phyloP scores from a whole-genome alignment of 345 rosid species.

The Leavenworthia alabamica region DNA sequence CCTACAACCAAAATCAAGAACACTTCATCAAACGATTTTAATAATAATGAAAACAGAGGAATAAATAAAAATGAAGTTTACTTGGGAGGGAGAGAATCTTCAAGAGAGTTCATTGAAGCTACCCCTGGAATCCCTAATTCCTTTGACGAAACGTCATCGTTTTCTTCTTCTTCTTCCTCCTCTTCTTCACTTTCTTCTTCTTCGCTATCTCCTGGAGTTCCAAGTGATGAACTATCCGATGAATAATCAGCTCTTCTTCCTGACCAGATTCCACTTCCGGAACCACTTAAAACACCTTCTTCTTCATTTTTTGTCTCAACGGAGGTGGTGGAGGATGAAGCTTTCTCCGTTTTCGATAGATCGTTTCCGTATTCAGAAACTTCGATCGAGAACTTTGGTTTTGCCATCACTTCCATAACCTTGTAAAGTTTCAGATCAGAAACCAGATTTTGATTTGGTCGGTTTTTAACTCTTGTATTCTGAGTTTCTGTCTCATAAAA shows the following conservation, averaged over 20 bases:
- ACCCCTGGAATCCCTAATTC: slow-evolving; percentile 14
- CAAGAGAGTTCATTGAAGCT: slow-evolving; percentile 44
- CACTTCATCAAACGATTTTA: not conserved
- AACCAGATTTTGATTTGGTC: slow-evolving; percentile 2
- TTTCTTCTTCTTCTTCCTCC: slow-evolving; percentile 15
- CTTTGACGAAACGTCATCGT: slow-evolving; percentile 31
- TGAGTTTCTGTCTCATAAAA: slow-evolving; percentile 35
- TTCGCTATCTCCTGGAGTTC: slow-evolving; percentile 51
- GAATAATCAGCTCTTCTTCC: slow-evolving; percentile 32
- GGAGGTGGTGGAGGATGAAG: slow-evolving; percentile 9
- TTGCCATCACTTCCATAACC: slow-evolving; percentile 51
- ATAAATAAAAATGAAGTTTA: slow-evolving; percentile 8
- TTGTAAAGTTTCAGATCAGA: slow-evolving; percentile 8
- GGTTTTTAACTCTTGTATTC: not conserved
- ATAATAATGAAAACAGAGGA: not conserved
- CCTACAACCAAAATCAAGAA: slow-evolving; percentile 30
- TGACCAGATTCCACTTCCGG: slow-evolving; percentile 30
- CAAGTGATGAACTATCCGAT: slow-evolving; percentile 61
- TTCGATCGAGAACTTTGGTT: slow-evolving; percentile 42
- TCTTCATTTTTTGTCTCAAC: slow-evolving; percentile 5
- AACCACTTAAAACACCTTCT: slow-evolving; percentile 1
- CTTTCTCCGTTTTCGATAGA: slow-evolving; percentile 28
- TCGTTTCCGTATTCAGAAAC: slow-evolving; percentile 27
- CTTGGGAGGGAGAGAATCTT: slow-evolving; percentile 62
- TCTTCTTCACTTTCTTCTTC: slow-evolving; percentile 25